Percentiles rank a stretch among this genome's conserved stretches.
Conservation (phyloP, 2,329 filamentous ascomycete genomes). For the Xylaria sp. region DNA sequence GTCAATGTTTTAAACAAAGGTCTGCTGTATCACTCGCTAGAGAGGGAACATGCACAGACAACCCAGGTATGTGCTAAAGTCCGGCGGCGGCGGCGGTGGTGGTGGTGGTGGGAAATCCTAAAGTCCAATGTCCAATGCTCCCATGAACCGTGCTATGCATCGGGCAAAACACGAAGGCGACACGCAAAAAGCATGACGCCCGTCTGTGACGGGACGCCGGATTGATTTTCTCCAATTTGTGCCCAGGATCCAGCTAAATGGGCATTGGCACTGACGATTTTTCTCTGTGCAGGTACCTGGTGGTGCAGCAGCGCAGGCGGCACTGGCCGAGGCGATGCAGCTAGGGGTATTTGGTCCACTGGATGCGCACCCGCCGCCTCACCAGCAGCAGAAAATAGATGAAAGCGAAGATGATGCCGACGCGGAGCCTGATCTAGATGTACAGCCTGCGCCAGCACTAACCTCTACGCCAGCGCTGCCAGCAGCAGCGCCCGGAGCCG, state of each 20-base stretch:
- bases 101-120: not conserved
- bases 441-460: conserved; percentile 53
- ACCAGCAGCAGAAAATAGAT: conserved; percentile 48
- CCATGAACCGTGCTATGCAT: conserved; percentile 37
- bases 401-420: conserved; percentile 50
- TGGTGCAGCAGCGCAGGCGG: conserved; percentile 56
- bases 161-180: conserved; percentile 42
- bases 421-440: conserved; percentile 44
- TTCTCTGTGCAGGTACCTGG: conserved; percentile 60
- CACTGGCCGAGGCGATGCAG: conserved; percentile 59
- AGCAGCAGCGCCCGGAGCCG: conserved; percentile 48
- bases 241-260: conserved; percentile 47
- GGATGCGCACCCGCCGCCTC: conserved; percentile 57
- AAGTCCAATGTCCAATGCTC: conserved; percentile 31
- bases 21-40: conserved; percentile 68
- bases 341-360: conserved; percentile 69
- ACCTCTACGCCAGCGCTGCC: conserved; percentile 39
- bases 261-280: conserved; percentile 56
- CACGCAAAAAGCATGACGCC: conserved; percentile 29
- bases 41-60: conserved; percentile 64
- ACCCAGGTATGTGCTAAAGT: conserved; percentile 56
- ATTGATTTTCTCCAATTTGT: conserved; percentile 43
- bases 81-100: not conserved
- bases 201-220: conserved; percentile 40
- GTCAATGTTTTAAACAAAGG: conserved; percentile 72